A percentile compares a stretch with the other conserved stretches of the same genome.
Evolutionary conservation across 2,329 filamentous ascomycete genomes (phyloP).

Genomic region (Claviceps spartinae): DNA sequence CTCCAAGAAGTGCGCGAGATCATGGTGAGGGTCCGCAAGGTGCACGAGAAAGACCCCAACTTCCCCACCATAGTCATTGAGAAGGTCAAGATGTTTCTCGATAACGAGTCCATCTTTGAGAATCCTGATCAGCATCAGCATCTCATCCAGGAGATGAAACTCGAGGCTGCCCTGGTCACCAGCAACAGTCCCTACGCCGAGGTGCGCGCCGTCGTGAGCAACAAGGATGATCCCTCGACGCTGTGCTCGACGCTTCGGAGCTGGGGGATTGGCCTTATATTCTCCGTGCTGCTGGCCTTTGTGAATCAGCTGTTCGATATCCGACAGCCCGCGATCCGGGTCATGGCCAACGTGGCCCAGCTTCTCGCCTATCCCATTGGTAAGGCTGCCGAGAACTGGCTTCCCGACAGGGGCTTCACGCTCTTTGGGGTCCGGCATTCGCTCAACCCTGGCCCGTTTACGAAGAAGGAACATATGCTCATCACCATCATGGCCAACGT

Average conservation of each 20-base stretch:
- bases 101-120: conserved; percentile 29
- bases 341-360: conserved; percentile 43
- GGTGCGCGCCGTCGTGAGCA: conserved; percentile 41
- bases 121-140: conserved; percentile 33
- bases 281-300: conserved; percentile 34
- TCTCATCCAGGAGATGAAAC: conserved; percentile 39
- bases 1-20: conserved; percentile 30
- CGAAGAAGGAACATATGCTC: conserved; percentile 48
- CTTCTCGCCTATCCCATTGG: conserved; percentile 42
- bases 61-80: conserved; percentile 25
- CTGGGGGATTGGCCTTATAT: conserved; percentile 39
- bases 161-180: conserved; percentile 39
- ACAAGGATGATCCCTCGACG: conserved; percentile 35
- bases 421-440: conserved; percentile 31
- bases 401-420: conserved; percentile 38
- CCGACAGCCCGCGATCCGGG: conserved; percentile 38
- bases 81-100: conserved; percentile 28
- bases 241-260: conserved; percentile 42
- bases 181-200: conserved; percentile 45
- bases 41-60: conserved; percentile 30
- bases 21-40: conserved; percentile 25
- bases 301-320: conserved; percentile 46
- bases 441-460: conserved; percentile 43
- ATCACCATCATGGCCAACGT: conserved; percentile 51
- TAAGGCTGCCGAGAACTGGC: conserved; percentile 32